A percentile compares a stretch with the other conserved stretches of the same genome.
Evolutionary conservation across 2,329 filamentous ascomycete species (phyloP).

Genomic region (Arthrobotrys pseudoclavata): DNA sequence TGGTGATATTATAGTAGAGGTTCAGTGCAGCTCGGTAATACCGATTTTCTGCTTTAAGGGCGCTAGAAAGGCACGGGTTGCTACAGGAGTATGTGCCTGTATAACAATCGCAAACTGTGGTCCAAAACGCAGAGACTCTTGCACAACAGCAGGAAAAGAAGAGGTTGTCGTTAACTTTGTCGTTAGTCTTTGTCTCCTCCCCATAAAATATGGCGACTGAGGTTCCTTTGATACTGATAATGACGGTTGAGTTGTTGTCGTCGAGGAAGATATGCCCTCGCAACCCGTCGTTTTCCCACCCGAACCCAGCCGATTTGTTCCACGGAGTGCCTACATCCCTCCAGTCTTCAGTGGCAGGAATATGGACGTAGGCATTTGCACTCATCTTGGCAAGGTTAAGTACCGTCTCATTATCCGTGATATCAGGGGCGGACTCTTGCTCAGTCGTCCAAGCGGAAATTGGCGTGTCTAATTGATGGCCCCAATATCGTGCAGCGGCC

Average conservation of each 20-base stretch:
- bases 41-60: conserved; percentile 83
- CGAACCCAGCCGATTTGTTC: conserved; percentile 90
- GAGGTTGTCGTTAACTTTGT: conserved; percentile 97
- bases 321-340: conserved; percentile 82
- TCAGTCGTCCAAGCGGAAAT: conserved; percentile 81
- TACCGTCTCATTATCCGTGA: conserved; percentile 87
- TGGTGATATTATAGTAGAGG: conserved; percentile 91
- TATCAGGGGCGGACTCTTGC: conserved; percentile 80
- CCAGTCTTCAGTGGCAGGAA: conserved; percentile 82
- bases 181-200: conserved; percentile 95
- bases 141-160: conserved; percentile 98
- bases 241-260: conserved; percentile 83
- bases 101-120: conserved; percentile 93
- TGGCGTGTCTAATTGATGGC: conserved; percentile 74
- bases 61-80: conserved; percentile 84
- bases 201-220: conserved; percentile 92
- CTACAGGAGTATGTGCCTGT: conserved; percentile 90
- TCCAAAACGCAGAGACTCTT: conserved; percentile 72
- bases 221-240: conserved; percentile 94
- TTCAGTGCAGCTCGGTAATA: conserved; percentile 93
- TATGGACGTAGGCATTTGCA: conserved; percentile 86
- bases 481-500: conserved; percentile 77
- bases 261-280: conserved; percentile 94
- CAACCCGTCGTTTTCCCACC: conserved; percentile 90
- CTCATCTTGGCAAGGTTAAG: conserved; percentile 89